Evolutionary conservation across 768 basidiomycete genomes (phyloP).

Genomic region (Tulasnella sp.): DNA sequence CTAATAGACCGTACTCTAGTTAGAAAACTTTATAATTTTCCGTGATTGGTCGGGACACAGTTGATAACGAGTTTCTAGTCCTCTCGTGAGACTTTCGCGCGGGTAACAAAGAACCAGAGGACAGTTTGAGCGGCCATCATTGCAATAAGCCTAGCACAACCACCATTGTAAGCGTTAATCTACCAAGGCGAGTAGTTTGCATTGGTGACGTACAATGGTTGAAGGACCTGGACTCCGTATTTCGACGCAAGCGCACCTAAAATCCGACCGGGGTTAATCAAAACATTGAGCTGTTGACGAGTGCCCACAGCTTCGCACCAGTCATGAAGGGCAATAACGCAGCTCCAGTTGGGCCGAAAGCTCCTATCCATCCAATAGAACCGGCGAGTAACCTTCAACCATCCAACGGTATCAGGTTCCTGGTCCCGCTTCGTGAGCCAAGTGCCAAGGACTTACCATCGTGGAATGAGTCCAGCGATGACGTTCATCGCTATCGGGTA

Average conservation of each 20-base stretch:
- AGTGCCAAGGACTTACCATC: too few species aligned
- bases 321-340: conserved; percentile 65
- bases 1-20: neutral
- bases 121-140: conserved; percentile 59
- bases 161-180: neutral
- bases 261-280: neutral
- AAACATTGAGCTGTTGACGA: neutral
- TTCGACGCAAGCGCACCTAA: conserved; percentile 52
- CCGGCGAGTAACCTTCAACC: conserved; percentile 12
- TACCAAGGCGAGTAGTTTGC: neutral
- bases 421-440: neutral
- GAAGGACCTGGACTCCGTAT: conserved; percentile 57
- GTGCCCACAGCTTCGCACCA: neutral
- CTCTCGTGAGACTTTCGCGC: conserved; percentile 1
- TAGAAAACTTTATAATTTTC: neutral
- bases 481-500: conserved; percentile 33
- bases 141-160: conserved; percentile 48
- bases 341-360: conserved; percentile 30
- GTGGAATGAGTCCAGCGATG: conserved; percentile 8
- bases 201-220: conserved; percentile 52
- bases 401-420: neutral
- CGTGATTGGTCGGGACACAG: neutral
- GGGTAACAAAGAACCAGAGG: conserved; percentile 44
- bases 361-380: conserved; percentile 39
- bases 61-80: neutral